Conservation (phyloP, 495 filamentous ascomycete genomes). For the Talaromyces proteolyticus region DNA sequence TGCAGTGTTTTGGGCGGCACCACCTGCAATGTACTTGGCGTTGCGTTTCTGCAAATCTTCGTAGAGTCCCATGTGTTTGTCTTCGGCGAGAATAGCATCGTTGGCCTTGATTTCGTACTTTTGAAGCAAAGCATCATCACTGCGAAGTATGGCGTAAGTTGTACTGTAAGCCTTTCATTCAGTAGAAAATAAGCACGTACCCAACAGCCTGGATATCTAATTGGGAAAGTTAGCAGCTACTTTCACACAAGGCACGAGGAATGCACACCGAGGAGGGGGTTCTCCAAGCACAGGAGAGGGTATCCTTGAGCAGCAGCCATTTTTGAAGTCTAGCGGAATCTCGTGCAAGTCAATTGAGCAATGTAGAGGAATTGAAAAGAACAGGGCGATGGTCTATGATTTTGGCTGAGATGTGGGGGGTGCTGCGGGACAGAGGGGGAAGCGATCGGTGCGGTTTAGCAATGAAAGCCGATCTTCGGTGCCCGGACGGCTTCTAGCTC, state of each 20-base stretch:
- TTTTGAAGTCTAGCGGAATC: conserved; percentile 21
- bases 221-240: conserved; percentile 11
- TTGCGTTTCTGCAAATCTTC: conserved; percentile 84
- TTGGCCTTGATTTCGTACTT: conserved; percentile 93
- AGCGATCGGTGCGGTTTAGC: neutral
- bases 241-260: neutral
- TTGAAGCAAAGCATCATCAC: conserved; percentile 71
- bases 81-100: conserved; percentile 94
- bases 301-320: conserved; percentile 74
- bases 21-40: conserved; percentile 91
- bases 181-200: conserved; percentile 31
- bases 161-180: neutral
- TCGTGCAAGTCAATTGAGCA: conserved; percentile 1
- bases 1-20: conserved; percentile 97
- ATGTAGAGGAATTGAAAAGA: neutral
- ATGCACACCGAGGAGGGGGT: conserved; percentile 82
- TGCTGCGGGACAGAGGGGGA: neutral
- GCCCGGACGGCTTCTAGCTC: conserved; percentile 5
- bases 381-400: neutral
- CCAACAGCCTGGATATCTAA: conserved; percentile 88
- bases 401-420: conserved; percentile 2
- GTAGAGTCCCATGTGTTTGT: conserved; percentile 82
- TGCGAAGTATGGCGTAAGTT: conserved; percentile 12
- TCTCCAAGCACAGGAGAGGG: conserved; percentile 86
- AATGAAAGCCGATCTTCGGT: conserved; percentile 5